These are phyloP conservation scores for Cryptosporidium tyzzeri DNA, from an alignment of 169 alveolate species.

Conservation along the genomic window DNA sequence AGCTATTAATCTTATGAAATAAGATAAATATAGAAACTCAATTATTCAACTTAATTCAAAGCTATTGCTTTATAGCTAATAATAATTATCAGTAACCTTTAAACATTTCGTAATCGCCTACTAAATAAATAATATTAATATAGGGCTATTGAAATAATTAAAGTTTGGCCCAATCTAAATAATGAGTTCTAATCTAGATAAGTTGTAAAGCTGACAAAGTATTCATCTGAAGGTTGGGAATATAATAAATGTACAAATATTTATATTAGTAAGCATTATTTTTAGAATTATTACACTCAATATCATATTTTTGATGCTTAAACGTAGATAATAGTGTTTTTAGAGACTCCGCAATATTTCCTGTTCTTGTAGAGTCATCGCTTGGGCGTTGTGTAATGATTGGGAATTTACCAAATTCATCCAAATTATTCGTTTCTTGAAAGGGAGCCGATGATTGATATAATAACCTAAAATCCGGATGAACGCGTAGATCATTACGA, in stretches of 20 bases:
- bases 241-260: not conserved
- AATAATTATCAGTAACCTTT: not conserved
- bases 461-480: not conserved
- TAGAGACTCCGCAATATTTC: slow-evolving; percentile 52
- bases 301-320: not conserved
- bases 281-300: not conserved
- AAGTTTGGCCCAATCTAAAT: too few relatives aligned
- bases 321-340: slow-evolving; percentile 53
- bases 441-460: not conserved
- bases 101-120: not conserved
- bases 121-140: not conserved
- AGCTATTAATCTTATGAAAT: not conserved
- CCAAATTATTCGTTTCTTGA: not conserved
- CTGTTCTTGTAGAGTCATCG: slow-evolving; percentile 19
- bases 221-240: not conserved
- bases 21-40: not conserved
- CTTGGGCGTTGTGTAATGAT: not conserved
- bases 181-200: not conserved
- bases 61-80: not conserved
- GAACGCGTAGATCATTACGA: not conserved
- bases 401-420: not conserved
- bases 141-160: not conserved
- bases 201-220: not conserved
- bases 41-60: not conserved
- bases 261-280: not conserved